These are phyloP conservation scores for Tieghemiomyces parasiticus DNA, from an alignment of 192 early-diverging fungal genomes.

Conservation along the genomic window DNA sequence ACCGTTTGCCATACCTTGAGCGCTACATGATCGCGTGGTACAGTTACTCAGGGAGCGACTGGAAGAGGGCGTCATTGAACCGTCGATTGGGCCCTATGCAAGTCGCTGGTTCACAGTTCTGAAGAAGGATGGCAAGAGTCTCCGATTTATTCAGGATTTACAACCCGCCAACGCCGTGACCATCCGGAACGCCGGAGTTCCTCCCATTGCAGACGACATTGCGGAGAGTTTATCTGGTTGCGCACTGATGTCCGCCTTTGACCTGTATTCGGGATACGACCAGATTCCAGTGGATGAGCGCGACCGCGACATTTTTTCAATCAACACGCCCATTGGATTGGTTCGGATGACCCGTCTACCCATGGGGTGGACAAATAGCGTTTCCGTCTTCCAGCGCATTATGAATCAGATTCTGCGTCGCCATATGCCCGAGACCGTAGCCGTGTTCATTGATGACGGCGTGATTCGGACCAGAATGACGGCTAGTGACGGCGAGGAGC, in stretches of 20 bases:
- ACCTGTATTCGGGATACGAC: slow-evolving; percentile 11
- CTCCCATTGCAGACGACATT: slow-evolving; percentile 11
- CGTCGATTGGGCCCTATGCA: slow-evolving; percentile 9
- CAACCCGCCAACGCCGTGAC: slow-evolving; percentile 9
- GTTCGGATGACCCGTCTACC: slow-evolving; percentile 10
- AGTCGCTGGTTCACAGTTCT: slow-evolving; percentile 9
- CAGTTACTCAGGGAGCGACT: not conserved
- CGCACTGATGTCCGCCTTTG: slow-evolving; percentile 3
- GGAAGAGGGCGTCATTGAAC: slow-evolving; percentile 5
- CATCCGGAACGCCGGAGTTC: not conserved
- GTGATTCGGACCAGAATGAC: not conserved
- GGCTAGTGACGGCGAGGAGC: not conserved
- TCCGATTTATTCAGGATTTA: slow-evolving; percentile 12
- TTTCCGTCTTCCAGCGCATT: slow-evolving; percentile 8
- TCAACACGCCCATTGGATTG: slow-evolving; percentile 8
- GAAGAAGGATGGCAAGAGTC: slow-evolving; percentile 8
- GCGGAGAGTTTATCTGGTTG: not conserved
- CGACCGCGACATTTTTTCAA: slow-evolving; percentile 10
- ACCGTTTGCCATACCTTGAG: slow-evolving; percentile 2
- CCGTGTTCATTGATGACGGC: slow-evolving; percentile 11
- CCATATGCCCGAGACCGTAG: not conserved
- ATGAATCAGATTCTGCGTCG: slow-evolving; percentile 2
- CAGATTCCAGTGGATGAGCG: slow-evolving; percentile 7
- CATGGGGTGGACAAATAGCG: slow-evolving; percentile 12
- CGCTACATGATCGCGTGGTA: slow-evolving; percentile 2